These are phyloP conservation scores for Musa beccarii DNA, from an alignment of 176 grass and related monocot genomes.

Conservation along the genomic window DNA sequence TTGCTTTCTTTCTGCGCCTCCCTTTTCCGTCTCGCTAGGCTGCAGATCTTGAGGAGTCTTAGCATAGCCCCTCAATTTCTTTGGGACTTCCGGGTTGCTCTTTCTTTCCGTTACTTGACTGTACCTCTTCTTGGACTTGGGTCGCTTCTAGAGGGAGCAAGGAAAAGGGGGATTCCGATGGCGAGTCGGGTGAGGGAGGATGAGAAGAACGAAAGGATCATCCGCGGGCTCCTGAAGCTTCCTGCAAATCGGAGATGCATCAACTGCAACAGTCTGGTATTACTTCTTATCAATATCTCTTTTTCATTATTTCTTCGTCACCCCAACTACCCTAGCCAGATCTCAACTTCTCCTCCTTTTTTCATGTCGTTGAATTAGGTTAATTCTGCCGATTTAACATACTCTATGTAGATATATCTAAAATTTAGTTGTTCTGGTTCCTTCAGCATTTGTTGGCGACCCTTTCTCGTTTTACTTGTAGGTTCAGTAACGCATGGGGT, in stretches of 20 bases:
- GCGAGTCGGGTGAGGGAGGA: constrained; percentile 50
- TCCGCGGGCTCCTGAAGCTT: constrained; percentile 44
- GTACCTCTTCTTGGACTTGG: neutral
- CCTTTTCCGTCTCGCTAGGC: neutral
- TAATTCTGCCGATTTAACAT: neutral
- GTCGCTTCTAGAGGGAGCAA: neutral
- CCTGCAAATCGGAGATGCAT: constrained; percentile 47
- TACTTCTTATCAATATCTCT: neutral
- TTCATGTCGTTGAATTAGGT: neutral
- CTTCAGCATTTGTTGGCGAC: no score
- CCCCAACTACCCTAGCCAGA: neutral
- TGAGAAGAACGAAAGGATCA: constrained; percentile 48
- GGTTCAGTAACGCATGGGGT: no score
- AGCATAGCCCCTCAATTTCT: no score
- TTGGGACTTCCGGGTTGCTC: no score
- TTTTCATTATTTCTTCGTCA: neutral
- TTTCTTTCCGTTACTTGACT: no score
- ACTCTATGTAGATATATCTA: no score
- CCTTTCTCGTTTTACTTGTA: no score
- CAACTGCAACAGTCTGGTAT: constrained; percentile 59
- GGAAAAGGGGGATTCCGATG: constrained; percentile 20
- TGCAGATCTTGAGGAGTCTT: neutral
- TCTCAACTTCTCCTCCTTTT: neutral
- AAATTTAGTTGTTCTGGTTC: no score
- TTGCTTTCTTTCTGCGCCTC: neutral